Evolutionary conservation across 2,329 filamentous ascomycete species (phyloP).

Genomic region (Eutypa lata): DNA sequence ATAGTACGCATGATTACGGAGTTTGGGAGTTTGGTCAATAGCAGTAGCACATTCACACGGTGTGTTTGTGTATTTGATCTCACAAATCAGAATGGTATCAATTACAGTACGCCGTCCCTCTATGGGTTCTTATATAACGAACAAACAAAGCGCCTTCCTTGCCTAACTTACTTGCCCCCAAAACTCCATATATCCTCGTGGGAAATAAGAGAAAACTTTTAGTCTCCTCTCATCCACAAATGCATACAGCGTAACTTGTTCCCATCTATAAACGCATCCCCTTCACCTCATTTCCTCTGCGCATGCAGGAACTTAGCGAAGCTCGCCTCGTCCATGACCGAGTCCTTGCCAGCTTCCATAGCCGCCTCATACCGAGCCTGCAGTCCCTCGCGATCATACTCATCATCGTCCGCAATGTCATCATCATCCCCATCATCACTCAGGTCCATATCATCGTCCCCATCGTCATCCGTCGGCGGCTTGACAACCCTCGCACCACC

Average conservation of each 20-base stretch:
- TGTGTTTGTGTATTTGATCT: background rate
- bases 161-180: background rate
- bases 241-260: background rate
- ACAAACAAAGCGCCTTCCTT: background rate
- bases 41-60: too few species aligned
- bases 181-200: background rate
- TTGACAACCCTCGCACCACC: constrained; percentile 28
- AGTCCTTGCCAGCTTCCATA: constrained; percentile 56
- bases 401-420: constrained; percentile 57
- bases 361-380: constrained; percentile 76
- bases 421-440: constrained; percentile 55
- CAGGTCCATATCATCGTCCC: constrained; percentile 46
- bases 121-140: background rate
- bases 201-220: background rate
- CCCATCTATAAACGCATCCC: too few species aligned
- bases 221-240: background rate
- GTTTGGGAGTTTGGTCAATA: background rate
- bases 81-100: background rate
- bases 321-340: constrained; percentile 53
- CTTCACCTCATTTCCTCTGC: constrained; percentile 29
- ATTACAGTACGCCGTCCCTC: background rate
- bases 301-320: constrained; percentile 59
- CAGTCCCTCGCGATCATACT: constrained; percentile 62
- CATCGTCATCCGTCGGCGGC: constrained; percentile 42
- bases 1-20: background rate